Conservation (phyloP, 2,329 filamentous ascomycete genomes). For the Gnomoniopsis sp. region DNA sequence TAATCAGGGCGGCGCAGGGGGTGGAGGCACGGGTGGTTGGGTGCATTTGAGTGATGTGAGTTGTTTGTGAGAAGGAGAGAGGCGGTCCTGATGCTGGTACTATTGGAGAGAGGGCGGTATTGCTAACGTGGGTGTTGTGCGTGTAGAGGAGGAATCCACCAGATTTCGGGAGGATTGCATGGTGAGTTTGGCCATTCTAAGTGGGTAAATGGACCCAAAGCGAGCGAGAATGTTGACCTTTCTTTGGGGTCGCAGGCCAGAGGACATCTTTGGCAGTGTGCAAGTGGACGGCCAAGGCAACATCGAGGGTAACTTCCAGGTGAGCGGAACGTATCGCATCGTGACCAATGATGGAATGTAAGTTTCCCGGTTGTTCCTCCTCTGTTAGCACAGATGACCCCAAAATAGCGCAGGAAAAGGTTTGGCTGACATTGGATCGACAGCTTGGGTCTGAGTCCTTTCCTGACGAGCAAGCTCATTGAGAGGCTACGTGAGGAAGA, state of each 20-base stretch:
- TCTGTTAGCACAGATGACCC: too few relatives aligned
- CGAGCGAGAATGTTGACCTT: neutral
- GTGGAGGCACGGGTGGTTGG: constrained; percentile 57
- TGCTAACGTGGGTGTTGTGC: neutral
- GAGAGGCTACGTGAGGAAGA: constrained; percentile 15
- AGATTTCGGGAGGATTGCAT: constrained; percentile 65
- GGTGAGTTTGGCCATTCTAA: constrained; percentile 25
- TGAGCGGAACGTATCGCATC: constrained; percentile 48
- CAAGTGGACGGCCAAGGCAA: constrained; percentile 57
- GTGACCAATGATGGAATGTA: constrained; percentile 19
- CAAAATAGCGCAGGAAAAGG: too few relatives aligned
- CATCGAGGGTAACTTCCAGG: constrained; percentile 56
- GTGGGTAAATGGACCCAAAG: too few relatives aligned
- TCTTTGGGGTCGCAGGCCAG: constrained; percentile 38
- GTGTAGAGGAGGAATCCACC: constrained; percentile 55
- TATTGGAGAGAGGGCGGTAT: neutral
- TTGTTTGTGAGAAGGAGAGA: neutral
- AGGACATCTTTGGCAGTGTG: constrained; percentile 67
- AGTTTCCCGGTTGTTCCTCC: neutral
- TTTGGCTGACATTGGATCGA: neutral
- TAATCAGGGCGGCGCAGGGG: constrained; percentile 59
- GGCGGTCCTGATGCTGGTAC: neutral
- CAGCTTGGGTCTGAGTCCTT: constrained; percentile 17
- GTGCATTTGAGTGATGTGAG: constrained; percentile 60
- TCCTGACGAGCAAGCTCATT: constrained; percentile 16